Evolutionary conservation across 1,284 basidiomycete species (phyloP).

Genomic region (Heliocybe sulcata): DNA sequence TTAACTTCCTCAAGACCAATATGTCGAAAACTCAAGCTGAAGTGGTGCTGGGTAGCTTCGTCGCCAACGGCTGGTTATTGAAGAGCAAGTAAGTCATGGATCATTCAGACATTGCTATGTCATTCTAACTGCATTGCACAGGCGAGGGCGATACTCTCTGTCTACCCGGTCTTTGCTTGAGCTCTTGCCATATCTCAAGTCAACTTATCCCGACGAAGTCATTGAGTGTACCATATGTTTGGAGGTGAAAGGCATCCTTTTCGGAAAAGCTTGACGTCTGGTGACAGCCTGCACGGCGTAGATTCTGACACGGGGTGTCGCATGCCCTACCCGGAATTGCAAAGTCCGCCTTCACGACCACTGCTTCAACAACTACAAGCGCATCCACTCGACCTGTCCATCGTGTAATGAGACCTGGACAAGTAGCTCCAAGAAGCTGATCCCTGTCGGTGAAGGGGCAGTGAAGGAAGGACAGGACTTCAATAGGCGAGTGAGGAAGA

Average conservation of each 20-base stretch:
- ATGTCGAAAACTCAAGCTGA: constrained; percentile 77
- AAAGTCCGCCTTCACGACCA: constrained; percentile 58
- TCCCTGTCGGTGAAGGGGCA: constrained; percentile 58
- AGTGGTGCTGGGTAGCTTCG: constrained; percentile 67
- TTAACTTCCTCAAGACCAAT: constrained; percentile 48
- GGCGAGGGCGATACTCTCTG: constrained; percentile 65
- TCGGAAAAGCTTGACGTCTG: not conserved
- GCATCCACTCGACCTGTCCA: constrained; percentile 42
- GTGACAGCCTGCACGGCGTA: constrained; percentile 17
- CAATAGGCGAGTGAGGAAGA: constrained; percentile 29
- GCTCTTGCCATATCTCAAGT: constrained; percentile 66
- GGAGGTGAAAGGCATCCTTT: constrained; percentile 37
- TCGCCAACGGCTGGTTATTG: constrained; percentile 73
- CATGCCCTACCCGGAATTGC: constrained; percentile 60
- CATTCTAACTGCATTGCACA: constrained; percentile 7
- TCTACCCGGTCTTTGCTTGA: constrained; percentile 72
- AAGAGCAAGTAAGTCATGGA: constrained; percentile 58
- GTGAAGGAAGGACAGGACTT: constrained; percentile 53
- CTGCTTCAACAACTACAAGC: constrained; percentile 48
- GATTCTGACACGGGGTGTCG: constrained; percentile 62
- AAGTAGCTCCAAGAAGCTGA: constrained; percentile 32
- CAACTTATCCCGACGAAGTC: constrained; percentile 66
- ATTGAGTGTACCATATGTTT: constrained; percentile 71
- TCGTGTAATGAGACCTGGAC: constrained; percentile 55
- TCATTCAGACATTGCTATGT: not conserved